Percentiles rank a stretch among this genome's conserved stretches.
These are phyloP conservation scores for Mycosphaerella sp. DNA, from an alignment of 2,329 filamentous ascomycete species.

Conservation along the genomic window DNA sequence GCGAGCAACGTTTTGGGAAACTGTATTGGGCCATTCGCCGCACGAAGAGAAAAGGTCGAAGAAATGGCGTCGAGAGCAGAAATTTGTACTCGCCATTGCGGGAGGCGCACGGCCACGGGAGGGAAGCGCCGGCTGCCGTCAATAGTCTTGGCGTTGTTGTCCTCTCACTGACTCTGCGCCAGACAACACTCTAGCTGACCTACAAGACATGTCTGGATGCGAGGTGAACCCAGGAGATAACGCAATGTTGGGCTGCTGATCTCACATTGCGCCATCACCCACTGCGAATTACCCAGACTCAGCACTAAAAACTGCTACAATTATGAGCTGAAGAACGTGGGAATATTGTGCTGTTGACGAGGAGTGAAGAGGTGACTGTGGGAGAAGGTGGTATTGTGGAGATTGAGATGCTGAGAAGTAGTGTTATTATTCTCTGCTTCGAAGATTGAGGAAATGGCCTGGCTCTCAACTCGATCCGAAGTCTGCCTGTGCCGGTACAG, in stretches of 20 bases:
- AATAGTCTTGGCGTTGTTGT: no score
- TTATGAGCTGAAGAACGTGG: conserved; percentile 52
- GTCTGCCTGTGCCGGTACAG: not conserved
- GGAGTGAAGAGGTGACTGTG: conserved; percentile 40
- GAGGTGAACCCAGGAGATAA: no score
- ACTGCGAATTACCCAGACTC: no score
- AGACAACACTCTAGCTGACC: not conserved
- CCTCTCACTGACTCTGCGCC: no score
- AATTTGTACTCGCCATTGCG: conserved; percentile 1
- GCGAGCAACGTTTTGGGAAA: conserved; percentile 29
- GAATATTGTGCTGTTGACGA: conserved; percentile 47
- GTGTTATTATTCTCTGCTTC: conserved; percentile 28
- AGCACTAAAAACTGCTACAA: no score
- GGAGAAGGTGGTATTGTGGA: conserved; percentile 34
- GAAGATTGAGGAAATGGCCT: conserved; percentile 4
- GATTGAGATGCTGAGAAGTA: conserved; percentile 28
- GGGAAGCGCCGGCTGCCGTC: not conserved
- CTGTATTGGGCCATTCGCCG: conserved; percentile 32
- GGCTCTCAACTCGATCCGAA: conserved; percentile 19
- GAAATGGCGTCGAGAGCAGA: conserved; percentile 5
- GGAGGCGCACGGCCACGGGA: not conserved
- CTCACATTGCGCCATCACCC: no score
- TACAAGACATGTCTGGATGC: no score
- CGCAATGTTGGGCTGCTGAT: no score
- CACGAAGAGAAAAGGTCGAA: conserved; percentile 29